These are phyloP conservation scores for Colletotrichum limetticola DNA, from an alignment of 2,329 filamentous ascomycete species.

Conservation along the genomic window DNA sequence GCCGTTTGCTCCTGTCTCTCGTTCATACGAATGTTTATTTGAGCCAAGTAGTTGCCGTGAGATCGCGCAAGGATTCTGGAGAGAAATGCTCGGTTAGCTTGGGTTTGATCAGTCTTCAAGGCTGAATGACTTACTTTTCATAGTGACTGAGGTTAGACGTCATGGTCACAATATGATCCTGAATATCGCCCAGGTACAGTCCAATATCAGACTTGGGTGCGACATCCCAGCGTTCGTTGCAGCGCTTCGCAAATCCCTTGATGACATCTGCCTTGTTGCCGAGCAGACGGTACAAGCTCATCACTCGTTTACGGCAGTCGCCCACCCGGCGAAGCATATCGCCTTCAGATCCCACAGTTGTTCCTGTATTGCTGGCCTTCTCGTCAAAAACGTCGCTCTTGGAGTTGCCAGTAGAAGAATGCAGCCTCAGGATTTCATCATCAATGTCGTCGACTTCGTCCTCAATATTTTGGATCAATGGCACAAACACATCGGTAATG, in stretches of 20 bases:
- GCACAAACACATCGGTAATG: constrained; percentile 95
- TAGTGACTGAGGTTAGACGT: constrained; percentile 95
- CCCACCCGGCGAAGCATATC: constrained; percentile 95
- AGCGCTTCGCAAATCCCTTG: constrained; percentile 97
- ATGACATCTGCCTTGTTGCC: constrained; percentile 99
- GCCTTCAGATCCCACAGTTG: constrained; percentile 62
- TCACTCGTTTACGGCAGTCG: constrained; percentile 96
- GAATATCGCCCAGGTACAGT: constrained; percentile 97
- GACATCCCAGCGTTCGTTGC: constrained; percentile 98
- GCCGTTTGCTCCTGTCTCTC: constrained; percentile 96
- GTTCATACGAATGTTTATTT: constrained; percentile 99
- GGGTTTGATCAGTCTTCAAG: not conserved
- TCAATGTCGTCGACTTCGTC: constrained; percentile 98
- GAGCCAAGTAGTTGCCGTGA: constrained; percentile 97
- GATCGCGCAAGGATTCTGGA: constrained; percentile 85
- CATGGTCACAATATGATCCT: constrained; percentile 99
- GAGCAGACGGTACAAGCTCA: constrained; percentile 90
- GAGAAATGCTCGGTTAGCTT: constrained; percentile 9
- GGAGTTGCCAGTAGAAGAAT: constrained; percentile 65
- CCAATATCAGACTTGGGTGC: constrained; percentile 95
- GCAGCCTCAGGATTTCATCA: constrained; percentile 86
- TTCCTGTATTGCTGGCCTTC: constrained; percentile 57
- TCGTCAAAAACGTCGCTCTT: constrained; percentile 54
- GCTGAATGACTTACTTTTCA: constrained; percentile 76
- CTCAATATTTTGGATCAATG: constrained; percentile 91